Evolutionary conservation across 495 filamentous ascomycete species (phyloP).

Genomic region (Neurospora sp.): DNA sequence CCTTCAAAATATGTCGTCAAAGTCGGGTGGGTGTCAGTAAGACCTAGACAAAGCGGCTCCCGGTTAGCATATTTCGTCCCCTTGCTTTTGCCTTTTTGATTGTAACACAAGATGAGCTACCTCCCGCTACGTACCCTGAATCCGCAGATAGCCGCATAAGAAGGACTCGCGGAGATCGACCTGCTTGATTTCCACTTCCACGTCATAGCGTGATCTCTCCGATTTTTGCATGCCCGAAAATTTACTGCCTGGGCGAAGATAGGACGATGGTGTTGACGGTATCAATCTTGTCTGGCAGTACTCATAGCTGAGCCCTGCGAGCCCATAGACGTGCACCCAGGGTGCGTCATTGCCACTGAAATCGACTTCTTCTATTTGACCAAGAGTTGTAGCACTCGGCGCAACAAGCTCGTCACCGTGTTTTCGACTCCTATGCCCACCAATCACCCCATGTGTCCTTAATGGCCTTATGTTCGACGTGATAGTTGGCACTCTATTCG

Average conservation of each 20-base stretch:
- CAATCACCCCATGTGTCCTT: background rate
- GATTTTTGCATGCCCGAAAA: conserved; percentile 89
- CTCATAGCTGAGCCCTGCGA: conserved; percentile 46
- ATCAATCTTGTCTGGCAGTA: conserved; percentile 55
- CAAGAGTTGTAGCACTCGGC: background rate
- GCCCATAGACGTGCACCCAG: conserved; percentile 22
- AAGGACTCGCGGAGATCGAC: conserved; percentile 93
- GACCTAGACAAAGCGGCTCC: conserved; percentile 41
- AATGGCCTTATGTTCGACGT: background rate
- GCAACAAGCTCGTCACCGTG: background rate
- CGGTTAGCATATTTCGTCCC: background rate
- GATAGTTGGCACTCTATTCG: background rate
- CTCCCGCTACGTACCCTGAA: conserved; percentile 61
- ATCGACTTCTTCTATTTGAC: conserved; percentile 12
- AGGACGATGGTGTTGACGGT: conserved; percentile 62
- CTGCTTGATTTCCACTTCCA: conserved; percentile 94
- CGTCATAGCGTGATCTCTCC: conserved; percentile 81
- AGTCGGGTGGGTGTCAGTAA: conserved; percentile 92
- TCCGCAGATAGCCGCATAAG: conserved; percentile 89
- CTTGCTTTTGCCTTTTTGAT: background rate
- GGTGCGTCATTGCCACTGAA: conserved; percentile 8
- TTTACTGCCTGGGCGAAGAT: conserved; percentile 75
- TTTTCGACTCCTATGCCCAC: background rate
- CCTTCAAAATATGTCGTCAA: conserved; percentile 97
- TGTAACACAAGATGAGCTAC: background rate